Evolutionary conservation across 2,329 filamentous ascomycete genomes (phyloP).

Genomic region (Aspergillus ochraceoroseus): DNA sequence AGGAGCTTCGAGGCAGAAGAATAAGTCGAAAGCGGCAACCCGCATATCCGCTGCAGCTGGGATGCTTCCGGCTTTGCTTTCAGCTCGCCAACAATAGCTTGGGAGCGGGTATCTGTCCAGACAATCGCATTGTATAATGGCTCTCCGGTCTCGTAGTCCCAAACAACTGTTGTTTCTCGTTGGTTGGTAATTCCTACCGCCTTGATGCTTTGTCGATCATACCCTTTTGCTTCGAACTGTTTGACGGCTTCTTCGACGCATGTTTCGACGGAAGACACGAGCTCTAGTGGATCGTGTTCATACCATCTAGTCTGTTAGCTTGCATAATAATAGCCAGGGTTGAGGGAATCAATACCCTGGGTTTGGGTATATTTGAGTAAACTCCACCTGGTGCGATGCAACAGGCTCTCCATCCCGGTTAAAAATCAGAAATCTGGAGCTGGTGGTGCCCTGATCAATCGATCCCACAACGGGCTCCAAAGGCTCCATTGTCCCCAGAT

Average conservation of each 20-base stretch:
- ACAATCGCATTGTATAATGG: conserved; percentile 79
- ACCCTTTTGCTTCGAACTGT: conserved; percentile 62
- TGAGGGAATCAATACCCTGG: conserved; percentile 61
- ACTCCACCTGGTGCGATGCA: conserved; percentile 78
- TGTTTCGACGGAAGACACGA: conserved; percentile 66
- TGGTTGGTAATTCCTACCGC: conserved; percentile 85
- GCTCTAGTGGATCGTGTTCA: conserved; percentile 74
- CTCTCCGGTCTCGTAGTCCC: conserved; percentile 74
- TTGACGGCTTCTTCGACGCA: conserved; percentile 72
- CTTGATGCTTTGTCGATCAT: conserved; percentile 61
- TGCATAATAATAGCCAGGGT: too few relatives aligned
- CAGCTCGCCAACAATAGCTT: conserved; percentile 67
- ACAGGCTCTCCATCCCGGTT: conserved; percentile 70
- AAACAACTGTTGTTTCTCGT: conserved; percentile 80
- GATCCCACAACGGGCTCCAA: conserved; percentile 63
- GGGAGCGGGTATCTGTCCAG: conserved; percentile 82
- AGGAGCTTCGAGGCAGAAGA: conserved; percentile 78
- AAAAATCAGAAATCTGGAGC: conserved; percentile 84
- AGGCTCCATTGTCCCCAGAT: conserved; percentile 20
- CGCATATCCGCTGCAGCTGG: conserved; percentile 63
- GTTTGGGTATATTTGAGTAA: conserved; percentile 75
- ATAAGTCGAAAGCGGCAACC: conserved; percentile 80
- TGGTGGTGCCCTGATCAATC: conserved; percentile 88
- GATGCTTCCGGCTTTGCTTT: conserved; percentile 63
- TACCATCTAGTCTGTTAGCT: conserved; percentile 61